phyloP scores from a whole-genome alignment of 2,329 filamentous ascomycete genomes.

The Calonectria hongkongensis region DNA sequence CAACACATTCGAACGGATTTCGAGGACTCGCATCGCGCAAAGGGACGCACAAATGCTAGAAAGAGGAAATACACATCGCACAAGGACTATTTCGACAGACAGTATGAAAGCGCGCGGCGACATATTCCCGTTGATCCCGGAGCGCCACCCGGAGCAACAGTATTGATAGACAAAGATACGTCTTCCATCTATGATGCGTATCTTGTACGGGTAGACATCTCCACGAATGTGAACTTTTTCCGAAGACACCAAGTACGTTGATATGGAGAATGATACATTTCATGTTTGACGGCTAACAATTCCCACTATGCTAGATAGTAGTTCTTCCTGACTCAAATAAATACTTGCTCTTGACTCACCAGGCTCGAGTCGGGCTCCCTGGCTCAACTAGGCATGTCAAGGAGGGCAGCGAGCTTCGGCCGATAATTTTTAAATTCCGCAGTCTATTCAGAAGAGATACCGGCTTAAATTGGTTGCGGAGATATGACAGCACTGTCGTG shows the following conservation, averaged over 20 bases:
- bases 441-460: neutral
- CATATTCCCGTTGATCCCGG: neutral
- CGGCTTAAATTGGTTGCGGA: neutral
- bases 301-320: neutral
- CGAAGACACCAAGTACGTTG: slow-evolving; percentile 3
- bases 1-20: neutral
- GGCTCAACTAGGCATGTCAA: neutral
- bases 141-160: neutral
- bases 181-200: neutral
- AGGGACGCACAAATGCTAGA: neutral
- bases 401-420: neutral
- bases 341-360: neutral
- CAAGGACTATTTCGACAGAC: neutral
- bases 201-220: neutral
- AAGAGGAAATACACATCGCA: neutral
- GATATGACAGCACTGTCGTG: neutral
- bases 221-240: neutral
- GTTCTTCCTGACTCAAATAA: neutral
- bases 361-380: neutral
- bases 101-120: neutral
- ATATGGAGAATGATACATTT: neutral
- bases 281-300: neutral
- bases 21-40: neutral
- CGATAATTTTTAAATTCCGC: neutral
- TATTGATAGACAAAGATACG: neutral